A percentile compares a stretch with the other conserved stretches of the same genome.
Conservation (phyloP, 78 protist genomes). For the Emiliania huxleyi region DNA sequence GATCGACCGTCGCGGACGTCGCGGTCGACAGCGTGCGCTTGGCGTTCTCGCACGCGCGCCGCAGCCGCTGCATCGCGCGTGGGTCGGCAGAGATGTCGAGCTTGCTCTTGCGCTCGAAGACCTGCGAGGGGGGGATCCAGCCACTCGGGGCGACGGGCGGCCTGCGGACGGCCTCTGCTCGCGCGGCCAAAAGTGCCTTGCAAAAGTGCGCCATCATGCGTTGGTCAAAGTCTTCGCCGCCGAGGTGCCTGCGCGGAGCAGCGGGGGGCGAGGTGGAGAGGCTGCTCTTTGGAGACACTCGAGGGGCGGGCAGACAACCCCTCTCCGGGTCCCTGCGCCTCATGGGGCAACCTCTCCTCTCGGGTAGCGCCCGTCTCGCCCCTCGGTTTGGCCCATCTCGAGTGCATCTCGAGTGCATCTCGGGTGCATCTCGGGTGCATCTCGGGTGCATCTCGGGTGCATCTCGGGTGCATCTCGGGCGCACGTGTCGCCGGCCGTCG, state of each 20-base stretch:
- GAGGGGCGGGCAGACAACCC: too few relatives aligned
- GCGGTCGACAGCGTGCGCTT: constrained; percentile 74
- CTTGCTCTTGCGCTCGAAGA: constrained; percentile 58
- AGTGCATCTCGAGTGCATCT: too few relatives aligned
- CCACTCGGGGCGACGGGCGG: neutral
- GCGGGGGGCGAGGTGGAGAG: too few relatives aligned
- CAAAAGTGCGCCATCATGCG: constrained; percentile 57
- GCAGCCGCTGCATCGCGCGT: constrained; percentile 65
- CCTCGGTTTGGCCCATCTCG: too few relatives aligned
- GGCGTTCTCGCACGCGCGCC: constrained; percentile 70
- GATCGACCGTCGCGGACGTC: constrained; percentile 6
- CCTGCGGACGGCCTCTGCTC: neutral
- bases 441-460: too few relatives aligned
- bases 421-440: too few relatives aligned
- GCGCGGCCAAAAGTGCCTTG: neutral
- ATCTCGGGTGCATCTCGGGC: too few relatives aligned
- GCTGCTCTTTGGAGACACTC: too few relatives aligned
- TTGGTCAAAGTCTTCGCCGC: constrained; percentile 96
- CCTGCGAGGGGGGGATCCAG: neutral
- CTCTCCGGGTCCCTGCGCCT: too few relatives aligned
- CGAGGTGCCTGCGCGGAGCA: constrained; percentile 77
- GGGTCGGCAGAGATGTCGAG: constrained; percentile 34
- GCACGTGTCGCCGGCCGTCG: constrained; percentile 87
- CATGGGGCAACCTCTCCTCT: too few relatives aligned
- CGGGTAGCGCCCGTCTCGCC: constrained; percentile 69